A percentile compares a stretch with the other conserved stretches of the same genome.
These are phyloP conservation scores for Fomitopsis serialis DNA, from an alignment of 768 basidiomycete species.

Conservation along the genomic window DNA sequence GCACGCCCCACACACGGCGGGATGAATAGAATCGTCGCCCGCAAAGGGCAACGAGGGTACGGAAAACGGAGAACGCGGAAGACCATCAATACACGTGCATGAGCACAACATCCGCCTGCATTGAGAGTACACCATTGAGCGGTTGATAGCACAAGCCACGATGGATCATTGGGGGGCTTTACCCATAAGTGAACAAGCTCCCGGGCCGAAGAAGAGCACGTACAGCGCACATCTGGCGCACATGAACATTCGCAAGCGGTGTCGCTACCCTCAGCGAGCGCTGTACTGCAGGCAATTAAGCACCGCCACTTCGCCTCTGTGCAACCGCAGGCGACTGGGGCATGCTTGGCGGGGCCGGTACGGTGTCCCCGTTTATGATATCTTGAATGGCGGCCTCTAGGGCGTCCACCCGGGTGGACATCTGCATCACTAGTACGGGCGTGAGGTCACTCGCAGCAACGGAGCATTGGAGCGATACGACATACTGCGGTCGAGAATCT, in stretches of 20 bases:
- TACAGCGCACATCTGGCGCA: not conserved
- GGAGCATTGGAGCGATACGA: constrained; percentile 10
- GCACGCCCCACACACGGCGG: too few relatives aligned
- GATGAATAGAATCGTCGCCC: too few relatives aligned
- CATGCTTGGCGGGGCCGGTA: constrained; percentile 39
- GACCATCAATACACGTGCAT: too few relatives aligned
- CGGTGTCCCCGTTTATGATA: constrained; percentile 73
- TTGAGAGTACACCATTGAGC: too few relatives aligned
- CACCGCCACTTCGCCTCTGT: constrained; percentile 15
- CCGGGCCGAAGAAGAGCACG: too few relatives aligned
- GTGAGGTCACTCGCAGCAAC: not conserved
- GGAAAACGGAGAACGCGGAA: too few relatives aligned
- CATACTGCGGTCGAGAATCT: constrained; percentile 82
- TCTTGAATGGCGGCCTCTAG: constrained; percentile 89
- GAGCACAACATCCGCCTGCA: too few relatives aligned
- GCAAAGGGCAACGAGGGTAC: too few relatives aligned
- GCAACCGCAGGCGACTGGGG: constrained; percentile 51
- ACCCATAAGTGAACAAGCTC: too few relatives aligned
- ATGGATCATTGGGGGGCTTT: too few relatives aligned
- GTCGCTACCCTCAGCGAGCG: not conserved
- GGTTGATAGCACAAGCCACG: too few relatives aligned
- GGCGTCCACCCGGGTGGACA: constrained; percentile 88
- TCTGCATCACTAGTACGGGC: constrained; percentile 70
- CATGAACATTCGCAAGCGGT: not conserved
- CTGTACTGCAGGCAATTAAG: not conserved